Evolutionary conservation across 2,329 filamentous ascomycete species (phyloP), one percentile per base, ranked within the genome.

Genomic region (Nothomitra cinnamomea): DNA sequence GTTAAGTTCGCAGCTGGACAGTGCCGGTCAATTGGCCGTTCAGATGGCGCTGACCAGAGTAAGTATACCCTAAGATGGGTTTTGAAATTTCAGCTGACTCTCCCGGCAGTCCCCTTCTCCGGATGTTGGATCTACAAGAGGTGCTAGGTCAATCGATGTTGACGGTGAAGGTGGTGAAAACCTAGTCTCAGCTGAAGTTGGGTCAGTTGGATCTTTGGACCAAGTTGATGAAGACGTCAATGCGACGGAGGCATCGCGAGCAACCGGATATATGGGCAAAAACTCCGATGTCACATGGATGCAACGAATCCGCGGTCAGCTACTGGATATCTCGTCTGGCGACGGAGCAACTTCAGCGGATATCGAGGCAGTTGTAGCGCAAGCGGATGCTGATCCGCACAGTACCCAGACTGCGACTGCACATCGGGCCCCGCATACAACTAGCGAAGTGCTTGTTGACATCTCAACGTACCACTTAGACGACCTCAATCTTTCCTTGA

Each of bases 201-300:
- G 70, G 5, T 72, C 70, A 1, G 63, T 70, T 28, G 69, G 70
- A 40, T 67, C 68, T 3, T 66, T 70, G 21, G 70, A 72, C 56
- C 63, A 67, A n/a, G 67, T 70, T 13, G 66, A 70, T 49, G 69
- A 71, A 57, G 70, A 72, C 19, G 35, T 43, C 47, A 59, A 70
- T 49, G 68, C 69, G 19, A 63, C 66, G 45, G 64, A 58, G 53
- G 57, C 61, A 41, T 61, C 65, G 1, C 59, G 66, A 53, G 64
- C 65, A 6, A 70, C 67, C 1, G 67, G 69, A 1, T 72, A 67
- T 56, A 67, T 70, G 61, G 70, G 70, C 2, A 71, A 71, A 55
- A 70, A 69, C 41, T 72, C 69, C 0, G 69, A 71, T 53, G 59
- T 70, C 13, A 70, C 65, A 13, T 72, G 70, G 70, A 65, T 71